Evolutionary conservation across 139 green algal genomes (phyloP), one percentile per base, ranked within the genome.

Genomic region (Edaphochlamys debaryana): DNA sequence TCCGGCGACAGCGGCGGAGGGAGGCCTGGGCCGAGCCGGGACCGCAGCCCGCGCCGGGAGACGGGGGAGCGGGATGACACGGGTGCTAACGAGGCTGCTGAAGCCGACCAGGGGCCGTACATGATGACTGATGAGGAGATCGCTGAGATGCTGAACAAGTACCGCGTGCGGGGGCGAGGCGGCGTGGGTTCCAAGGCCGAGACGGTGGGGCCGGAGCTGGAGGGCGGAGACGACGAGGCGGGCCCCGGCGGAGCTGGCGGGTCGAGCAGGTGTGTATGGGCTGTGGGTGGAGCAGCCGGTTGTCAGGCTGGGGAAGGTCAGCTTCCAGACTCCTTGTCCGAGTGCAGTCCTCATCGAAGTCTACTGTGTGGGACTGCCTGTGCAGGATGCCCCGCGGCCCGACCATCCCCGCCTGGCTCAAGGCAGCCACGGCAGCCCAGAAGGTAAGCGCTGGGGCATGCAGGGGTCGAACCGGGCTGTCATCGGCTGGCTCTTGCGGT

Each of bases 91-190:
- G 74, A 60, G 45, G 81, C n/a, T 32, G 58, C 42, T 4, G 74
- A 45, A 29, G 67, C 68, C 40, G 22, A 54, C 25, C 69, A 69
- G 5, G 50, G 69, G 20, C 50, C 52, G 56, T 75, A 79, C 74
- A 72, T 68, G 83, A 89, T 89, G 85, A 87, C 67, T 25, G 85
- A 89, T 37, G 79, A 89, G 48, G 85, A 89, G 67, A 68, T 87
- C 20, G 45, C 40, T 4, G 71, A 38, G 17, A 87, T 89, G 85
- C 56, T 89, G 67, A 45, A n/a, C 0, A 40, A 36, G 6, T 60
- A 89, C 68, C 66, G 83, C 25, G 67, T 79, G 41, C 83, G 83
- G 0, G 83, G 83, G 22, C 56, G 74, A 5, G 83, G 83, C 4
- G 75, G 75, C 38, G 83, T 87, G 25, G 83, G 83, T 27, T 85